Evolutionary conservation across 2,329 filamentous ascomycete genomes (phyloP), one percentile per base, ranked within the genome.

Genomic region (Clarireedia homoeocarpa): DNA sequence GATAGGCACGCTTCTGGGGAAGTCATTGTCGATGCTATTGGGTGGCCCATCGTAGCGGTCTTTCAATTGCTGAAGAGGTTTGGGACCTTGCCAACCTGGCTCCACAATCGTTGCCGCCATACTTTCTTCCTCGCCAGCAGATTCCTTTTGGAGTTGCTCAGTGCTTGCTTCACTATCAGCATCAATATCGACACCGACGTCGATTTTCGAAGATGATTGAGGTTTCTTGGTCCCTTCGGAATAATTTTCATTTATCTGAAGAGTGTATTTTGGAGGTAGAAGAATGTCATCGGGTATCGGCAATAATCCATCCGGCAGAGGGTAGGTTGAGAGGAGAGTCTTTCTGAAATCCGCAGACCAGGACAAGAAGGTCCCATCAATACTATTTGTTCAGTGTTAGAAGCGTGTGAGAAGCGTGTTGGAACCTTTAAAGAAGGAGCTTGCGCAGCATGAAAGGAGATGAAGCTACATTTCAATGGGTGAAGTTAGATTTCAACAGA

Each of bases 311-410:
- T 76, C 71, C 0, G 88, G 84, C 0, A 92, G 77, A 12, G 91
- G 90, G 64, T 84, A 86, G 12, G 79, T 71, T 51, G 83, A 75
- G 23, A 90, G 72, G 12, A 97, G 73, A 61, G 82, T 77, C 51
- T 82, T 79, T 60, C 80, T 80, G 39, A 99, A 77, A 45, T 78
- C 79, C 4, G 83, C 75, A 17, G 83, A 79, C 91, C 91, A 96
- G 6, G 86, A 82, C 48, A 92, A 73, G 63, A 92, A 94, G 30
- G 84, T 83, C 38, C 88, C 89, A 67, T 96, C 91, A 38, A 91
- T 83, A 0, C 91, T 57, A 44, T 40, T 39, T 40, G n/a, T 45
- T 53, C 45, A 57, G 58, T 49, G 38, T 49, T 45, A 44, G 14
- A 14, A 9, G 27, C 4, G 14, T 9, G 26, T 6, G 15, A 1